Evolutionary conservation across 2,329 filamentous ascomycete species (phyloP), one percentile per base, ranked within the genome.

Genomic region (Reticulascus tulasneorum): DNA sequence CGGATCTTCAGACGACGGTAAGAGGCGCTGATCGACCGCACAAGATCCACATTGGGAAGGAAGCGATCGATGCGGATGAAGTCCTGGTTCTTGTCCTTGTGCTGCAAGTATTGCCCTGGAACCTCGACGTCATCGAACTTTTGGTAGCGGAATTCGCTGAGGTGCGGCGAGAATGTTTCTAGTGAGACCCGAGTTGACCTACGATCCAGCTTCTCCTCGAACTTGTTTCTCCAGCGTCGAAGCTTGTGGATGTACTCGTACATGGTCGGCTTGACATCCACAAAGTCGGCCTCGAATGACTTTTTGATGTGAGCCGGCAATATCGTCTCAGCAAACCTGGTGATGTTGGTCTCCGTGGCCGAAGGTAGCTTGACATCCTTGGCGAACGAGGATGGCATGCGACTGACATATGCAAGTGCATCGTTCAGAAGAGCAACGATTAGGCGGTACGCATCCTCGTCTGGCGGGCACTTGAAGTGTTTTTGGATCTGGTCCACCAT

Each of bases 401-500:
- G 82, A 46, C 86, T 88, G 26, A 97, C 88, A 51, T 96, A 96
- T 19, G 88, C 88, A 35, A 98, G 66, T 0, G 88, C 93, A 60
- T 99, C 93, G 57, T 98, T 98, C 16, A 98, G 77, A 9, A 99
- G 69, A 4, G 93, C 94, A n/a, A 97, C 91, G 47, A 98, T 98
- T 12, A 99, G 73, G 32, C 93, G 79, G 62, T 97, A 97, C 3
- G 93, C 94, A 66, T 99, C 93, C 59, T 99, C 93, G 52, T 99
- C 93, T 0, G 91, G 91, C 11, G 91, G 91, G 53, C 93, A 97
- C 66, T 98, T 98, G 77, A 98, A 98, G 63, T 97, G 85, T 71
- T 97, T 97, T 60, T 93, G 86, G 40, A 98, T 95, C 63, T 97
- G 91, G 56, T 98, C 93, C 20, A 97, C 90, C 89, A 97, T 98